These are phyloP conservation scores for Colletotrichum sp. DNA, from an alignment of 2,329 filamentous ascomycete genomes.

Conservation along the genomic window DNA sequence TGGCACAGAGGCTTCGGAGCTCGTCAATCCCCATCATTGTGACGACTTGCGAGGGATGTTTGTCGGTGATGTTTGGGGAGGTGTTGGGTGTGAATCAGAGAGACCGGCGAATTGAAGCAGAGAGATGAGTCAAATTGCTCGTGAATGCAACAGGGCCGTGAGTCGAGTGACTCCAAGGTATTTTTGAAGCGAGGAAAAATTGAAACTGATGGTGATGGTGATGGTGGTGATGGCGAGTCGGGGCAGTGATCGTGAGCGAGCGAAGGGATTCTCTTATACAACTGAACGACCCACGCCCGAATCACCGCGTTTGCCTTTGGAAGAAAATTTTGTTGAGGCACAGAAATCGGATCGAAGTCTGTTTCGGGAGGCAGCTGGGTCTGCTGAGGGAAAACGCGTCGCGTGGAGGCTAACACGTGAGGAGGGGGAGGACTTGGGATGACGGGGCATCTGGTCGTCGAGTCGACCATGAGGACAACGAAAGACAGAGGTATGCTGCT, in stretches of 20 bases:
- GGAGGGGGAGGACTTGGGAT: not conserved
- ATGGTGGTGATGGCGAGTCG: not conserved
- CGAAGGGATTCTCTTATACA: not conserved
- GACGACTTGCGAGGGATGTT: not conserved
- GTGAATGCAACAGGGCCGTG: not conserved
- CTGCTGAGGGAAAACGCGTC: not conserved
- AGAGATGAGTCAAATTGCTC: not conserved
- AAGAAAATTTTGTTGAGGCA: not conserved
- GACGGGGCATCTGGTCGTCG: not conserved
- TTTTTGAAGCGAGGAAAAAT: not conserved
- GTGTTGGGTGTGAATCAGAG: not conserved
- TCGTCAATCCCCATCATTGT: not conserved
- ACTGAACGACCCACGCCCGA: not conserved
- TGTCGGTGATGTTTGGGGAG: not conserved
- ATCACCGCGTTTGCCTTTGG: not conserved
- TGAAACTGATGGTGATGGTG: not conserved
- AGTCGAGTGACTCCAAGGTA: not conserved
- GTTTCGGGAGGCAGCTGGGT: not conserved
- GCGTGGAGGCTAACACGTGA: not conserved
- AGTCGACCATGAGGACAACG: not conserved
- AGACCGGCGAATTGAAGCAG: not conserved
- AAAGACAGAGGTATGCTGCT: not conserved
- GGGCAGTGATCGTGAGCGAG: not conserved
- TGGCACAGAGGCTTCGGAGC: not conserved
- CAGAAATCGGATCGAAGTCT: not conserved